These are phyloP conservation scores for Pilasporangium apinafurcum DNA, from an alignment of 352 stramenopile genomes.

Conservation along the genomic window DNA sequence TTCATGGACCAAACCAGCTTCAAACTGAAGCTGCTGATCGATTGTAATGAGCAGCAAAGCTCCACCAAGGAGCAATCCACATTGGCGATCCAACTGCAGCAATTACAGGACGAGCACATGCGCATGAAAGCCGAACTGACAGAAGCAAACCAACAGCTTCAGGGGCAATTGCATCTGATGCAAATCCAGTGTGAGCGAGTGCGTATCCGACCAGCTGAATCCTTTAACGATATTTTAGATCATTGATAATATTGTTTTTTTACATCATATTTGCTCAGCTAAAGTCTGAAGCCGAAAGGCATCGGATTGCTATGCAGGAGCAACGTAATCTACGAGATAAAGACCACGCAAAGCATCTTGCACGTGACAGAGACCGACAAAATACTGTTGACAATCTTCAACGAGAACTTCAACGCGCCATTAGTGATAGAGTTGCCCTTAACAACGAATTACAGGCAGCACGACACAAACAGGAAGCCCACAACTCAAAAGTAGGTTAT, in stretches of 20 bases:
- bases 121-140: conserved; percentile 12
- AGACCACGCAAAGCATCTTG: conserved; percentile 14
- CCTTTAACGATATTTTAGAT: background rate
- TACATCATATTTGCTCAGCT: conserved; percentile 6
- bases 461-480: conserved; percentile 16
- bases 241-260: background rate
- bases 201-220: background rate
- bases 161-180: conserved; percentile 24
- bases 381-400: conserved; percentile 19
- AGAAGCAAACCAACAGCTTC: conserved; percentile 26
- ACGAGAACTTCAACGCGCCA: conserved; percentile 16
- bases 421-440: conserved; percentile 14
- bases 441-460: conserved; percentile 15
- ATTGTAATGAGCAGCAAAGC: too few species aligned
- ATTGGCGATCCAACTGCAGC: conserved; percentile 15
- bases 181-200: conserved; percentile 36
- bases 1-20: background rate
- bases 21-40: conserved; percentile 1
- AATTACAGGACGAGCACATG: conserved; percentile 18
- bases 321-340: conserved; percentile 34
- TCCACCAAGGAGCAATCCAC: conserved; percentile 8
- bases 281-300: conserved; percentile 21
- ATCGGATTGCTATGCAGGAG: conserved; percentile 24
- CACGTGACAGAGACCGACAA: conserved; percentile 12
- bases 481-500: conserved; percentile 9